phyloP scores from a whole-genome alignment of 1,284 basidiomycete genomes.

The Dichomitus squalens region DNA sequence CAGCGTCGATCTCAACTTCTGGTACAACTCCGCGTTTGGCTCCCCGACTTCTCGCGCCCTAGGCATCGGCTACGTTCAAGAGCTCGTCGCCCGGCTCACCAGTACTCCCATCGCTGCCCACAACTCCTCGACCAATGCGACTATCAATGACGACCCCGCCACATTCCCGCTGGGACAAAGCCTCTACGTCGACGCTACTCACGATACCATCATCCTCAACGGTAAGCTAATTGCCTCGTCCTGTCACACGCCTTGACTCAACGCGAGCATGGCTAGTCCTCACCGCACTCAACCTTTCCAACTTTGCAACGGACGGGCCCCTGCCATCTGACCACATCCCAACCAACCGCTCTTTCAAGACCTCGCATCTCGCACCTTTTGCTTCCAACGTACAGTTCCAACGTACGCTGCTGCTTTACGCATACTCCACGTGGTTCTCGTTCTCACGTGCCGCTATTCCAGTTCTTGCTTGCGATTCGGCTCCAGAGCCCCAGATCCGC shows the following conservation, averaged over 20 bases:
- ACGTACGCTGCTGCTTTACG: slow-evolving; percentile 42
- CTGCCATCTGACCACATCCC: slow-evolving; percentile 77
- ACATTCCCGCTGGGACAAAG: slow-evolving; percentile 83
- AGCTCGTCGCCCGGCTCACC: slow-evolving; percentile 79
- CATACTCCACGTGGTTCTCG: neutral
- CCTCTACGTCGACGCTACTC: slow-evolving; percentile 86
- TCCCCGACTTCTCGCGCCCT: slow-evolving; percentile 78
- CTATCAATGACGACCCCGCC: slow-evolving; percentile 66
- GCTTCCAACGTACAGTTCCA: slow-evolving; percentile 79
- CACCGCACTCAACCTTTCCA: slow-evolving; percentile 75
- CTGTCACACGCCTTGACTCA: neutral
- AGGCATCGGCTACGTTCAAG: slow-evolving; percentile 86
- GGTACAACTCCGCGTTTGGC: slow-evolving; percentile 76
- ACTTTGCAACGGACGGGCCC: slow-evolving; percentile 67
- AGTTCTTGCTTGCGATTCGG: slow-evolving; percentile 62
- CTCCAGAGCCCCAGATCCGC: slow-evolving; percentile 66
- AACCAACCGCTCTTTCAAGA: slow-evolving; percentile 57
- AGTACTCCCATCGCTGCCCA: slow-evolving; percentile 69
- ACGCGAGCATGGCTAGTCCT: slow-evolving; percentile 45
- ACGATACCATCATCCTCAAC: slow-evolving; percentile 82
- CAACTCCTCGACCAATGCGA: slow-evolving; percentile 81
- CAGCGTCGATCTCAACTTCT: slow-evolving; percentile 43
- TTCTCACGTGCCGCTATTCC: neutral
- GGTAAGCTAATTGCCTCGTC: slow-evolving; percentile 42
- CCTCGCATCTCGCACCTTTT: slow-evolving; percentile 74